Percentiles rank a stretch among this genome's conserved stretches.
These are phyloP conservation scores for Beauveria brongniartii DNA, from an alignment of 2,329 filamentous ascomycete species.

Conservation along the genomic window DNA sequence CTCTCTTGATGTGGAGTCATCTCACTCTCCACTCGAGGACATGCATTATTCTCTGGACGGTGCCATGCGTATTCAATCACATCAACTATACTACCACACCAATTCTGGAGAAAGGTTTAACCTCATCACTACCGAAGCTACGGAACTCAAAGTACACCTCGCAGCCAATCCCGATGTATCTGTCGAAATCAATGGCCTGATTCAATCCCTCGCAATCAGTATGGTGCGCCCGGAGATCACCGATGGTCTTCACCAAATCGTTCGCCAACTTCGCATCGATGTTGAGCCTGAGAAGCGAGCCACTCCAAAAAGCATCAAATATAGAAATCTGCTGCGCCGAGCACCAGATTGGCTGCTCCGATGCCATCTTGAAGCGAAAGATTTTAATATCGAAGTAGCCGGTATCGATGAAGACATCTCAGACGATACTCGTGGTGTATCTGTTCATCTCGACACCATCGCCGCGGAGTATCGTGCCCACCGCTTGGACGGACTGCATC, in stretches of 20 bases:
- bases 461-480: constrained; percentile 83
- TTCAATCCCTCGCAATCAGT: constrained; percentile 82
- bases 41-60: constrained; percentile 81
- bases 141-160: constrained; percentile 80
- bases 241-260: constrained; percentile 84
- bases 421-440: constrained; percentile 70
- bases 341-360: constrained; percentile 80
- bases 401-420: constrained; percentile 82
- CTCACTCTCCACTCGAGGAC: constrained; percentile 79
- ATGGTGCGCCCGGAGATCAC: constrained; percentile 90
- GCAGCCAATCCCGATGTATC: constrained; percentile 79
- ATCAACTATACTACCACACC: constrained; percentile 92
- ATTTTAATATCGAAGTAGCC: constrained; percentile 85
- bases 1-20: constrained; percentile 87
- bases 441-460: constrained; percentile 80
- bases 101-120: constrained; percentile 75
- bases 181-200: constrained; percentile 68
- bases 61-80: constrained; percentile 73
- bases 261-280: constrained; percentile 69
- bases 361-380: constrained; percentile 75
- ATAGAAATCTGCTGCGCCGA: constrained; percentile 64
- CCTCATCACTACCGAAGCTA: constrained; percentile 75
- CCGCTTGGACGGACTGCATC: constrained; percentile 56
- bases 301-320: constrained; percentile 38
- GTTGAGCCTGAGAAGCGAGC: constrained; percentile 53